Conservation (phyloP, 1,284 basidiomycete genomes). For the Microbotryum intermedium region DNA sequence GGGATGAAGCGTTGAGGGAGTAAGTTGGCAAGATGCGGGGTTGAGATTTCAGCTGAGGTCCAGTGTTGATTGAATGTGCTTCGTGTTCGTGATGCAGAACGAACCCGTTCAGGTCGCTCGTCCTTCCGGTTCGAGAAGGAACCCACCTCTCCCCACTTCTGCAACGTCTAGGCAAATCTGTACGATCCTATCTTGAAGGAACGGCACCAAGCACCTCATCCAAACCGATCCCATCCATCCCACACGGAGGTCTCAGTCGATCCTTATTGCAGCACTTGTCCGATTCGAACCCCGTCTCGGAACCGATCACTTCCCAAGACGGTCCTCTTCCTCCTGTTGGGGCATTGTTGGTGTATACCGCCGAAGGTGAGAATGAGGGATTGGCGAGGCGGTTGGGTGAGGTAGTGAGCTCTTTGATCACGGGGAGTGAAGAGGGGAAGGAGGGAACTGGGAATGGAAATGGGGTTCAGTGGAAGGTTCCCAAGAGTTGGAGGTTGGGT, state of each 20-base stretch:
- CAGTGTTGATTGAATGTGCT: background rate
- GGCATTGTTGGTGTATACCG: conserved; percentile 19
- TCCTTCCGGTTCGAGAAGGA: too few relatives aligned
- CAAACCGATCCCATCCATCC: conserved; percentile 44
- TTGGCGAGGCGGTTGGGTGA: conserved; percentile 8
- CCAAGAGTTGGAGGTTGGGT: conserved; percentile 22
- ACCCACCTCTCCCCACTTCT: too few relatives aligned
- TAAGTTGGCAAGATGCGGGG: too few relatives aligned
- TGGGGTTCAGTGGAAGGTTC: conserved; percentile 11
- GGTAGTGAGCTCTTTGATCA: background rate
- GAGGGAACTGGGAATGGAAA: background rate
- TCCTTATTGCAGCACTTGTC: conserved; percentile 10
- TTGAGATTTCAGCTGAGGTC: too few relatives aligned
- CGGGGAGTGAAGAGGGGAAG: background rate
- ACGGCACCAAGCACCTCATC: conserved; percentile 39
- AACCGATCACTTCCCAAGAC: background rate
- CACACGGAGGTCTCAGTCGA: conserved; percentile 23
- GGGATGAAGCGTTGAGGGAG: conserved; percentile 16
- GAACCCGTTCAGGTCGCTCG: too few relatives aligned
- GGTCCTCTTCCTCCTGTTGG: background rate
- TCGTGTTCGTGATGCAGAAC: background rate
- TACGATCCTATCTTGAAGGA: too few relatives aligned
- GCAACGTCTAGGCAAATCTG: too few relatives aligned
- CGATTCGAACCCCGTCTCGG: too few relatives aligned
- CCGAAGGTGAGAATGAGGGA: conserved; percentile 11